Evolutionary conservation across 176 grass and related monocot genomes (phyloP).

Genomic region (Carex littledalei): DNA sequence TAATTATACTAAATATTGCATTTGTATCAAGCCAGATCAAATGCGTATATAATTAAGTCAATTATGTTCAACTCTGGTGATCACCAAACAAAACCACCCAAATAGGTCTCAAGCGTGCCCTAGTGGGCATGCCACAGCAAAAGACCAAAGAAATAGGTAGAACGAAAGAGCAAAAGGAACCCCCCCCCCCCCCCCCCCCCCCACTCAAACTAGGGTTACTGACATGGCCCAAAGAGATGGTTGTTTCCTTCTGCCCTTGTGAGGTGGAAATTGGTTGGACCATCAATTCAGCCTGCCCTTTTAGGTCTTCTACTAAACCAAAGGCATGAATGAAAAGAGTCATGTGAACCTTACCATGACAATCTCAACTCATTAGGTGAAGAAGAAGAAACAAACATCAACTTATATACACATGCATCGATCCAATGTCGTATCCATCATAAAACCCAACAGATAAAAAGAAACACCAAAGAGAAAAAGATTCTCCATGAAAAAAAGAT

Average conservation of each 20-base stretch:
- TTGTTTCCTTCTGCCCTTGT: constrained; percentile 46
- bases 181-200: constrained; percentile 1
- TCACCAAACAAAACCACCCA: constrained; percentile 7
- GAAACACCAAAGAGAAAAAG: neutral
- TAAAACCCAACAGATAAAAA: constrained; percentile 3
- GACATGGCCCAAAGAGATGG: constrained; percentile 63
- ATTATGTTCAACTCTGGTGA: neutral
- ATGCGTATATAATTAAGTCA: neutral
- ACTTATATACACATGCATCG: constrained; percentile 35
- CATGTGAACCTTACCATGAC: constrained; percentile 37
- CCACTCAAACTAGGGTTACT: constrained; percentile 39
- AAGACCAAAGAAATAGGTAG: constrained; percentile 45
- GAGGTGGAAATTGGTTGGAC: constrained; percentile 85
- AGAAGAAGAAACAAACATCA: constrained; percentile 9
- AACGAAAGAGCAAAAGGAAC: constrained; percentile 19
- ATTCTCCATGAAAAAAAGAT: constrained; percentile 59
- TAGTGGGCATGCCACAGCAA: constrained; percentile 26
- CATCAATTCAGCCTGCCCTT: constrained; percentile 84
- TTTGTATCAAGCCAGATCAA: neutral
- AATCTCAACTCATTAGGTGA: constrained; percentile 21
- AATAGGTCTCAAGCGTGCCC: constrained; percentile 16
- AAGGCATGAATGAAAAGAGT: constrained; percentile 44
- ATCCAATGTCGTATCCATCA: constrained; percentile 16
- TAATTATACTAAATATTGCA: neutral
- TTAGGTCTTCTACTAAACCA: constrained; percentile 53